A percentile compares a stretch with the other conserved stretches of the same genome.
Conservation (phyloP, 768 basidiomycete species). For the Sporobolomyces pararoseus region DNA sequence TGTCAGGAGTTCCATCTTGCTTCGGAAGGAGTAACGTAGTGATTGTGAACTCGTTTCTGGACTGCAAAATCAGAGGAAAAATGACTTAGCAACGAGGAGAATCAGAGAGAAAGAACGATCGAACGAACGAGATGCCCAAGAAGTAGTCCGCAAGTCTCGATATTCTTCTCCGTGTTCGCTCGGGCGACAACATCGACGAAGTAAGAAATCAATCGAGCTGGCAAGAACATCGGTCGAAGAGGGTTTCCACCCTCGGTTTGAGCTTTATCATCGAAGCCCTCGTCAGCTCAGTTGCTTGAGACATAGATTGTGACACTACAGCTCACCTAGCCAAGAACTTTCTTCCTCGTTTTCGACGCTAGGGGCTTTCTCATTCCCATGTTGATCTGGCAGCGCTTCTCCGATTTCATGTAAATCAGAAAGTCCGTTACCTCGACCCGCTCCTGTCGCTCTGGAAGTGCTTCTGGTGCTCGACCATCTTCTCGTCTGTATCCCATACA, state of each 20-base stretch:
- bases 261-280: neutral
- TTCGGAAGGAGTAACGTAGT: constrained; percentile 80
- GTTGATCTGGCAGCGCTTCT: neutral
- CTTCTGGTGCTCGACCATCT: neutral
- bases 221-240: constrained; percentile 65
- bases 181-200: constrained; percentile 69
- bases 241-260: constrained; percentile 31
- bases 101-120: neutral
- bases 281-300: neutral
- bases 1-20: constrained; percentile 81
- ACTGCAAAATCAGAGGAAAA: constrained; percentile 30
- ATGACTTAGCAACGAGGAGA: neutral
- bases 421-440: neutral
- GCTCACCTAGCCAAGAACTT: neutral
- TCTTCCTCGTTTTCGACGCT: neutral
- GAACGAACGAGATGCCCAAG: constrained; percentile 57
- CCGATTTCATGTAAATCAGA: constrained; percentile 1
- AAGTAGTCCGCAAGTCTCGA: constrained; percentile 82
- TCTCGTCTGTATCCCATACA: neutral
- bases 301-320: neutral
- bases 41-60: constrained; percentile 63
- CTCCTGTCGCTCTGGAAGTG: too few relatives aligned
- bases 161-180: constrained; percentile 70
- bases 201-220: constrained; percentile 66
- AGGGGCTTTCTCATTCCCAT: neutral